These are phyloP conservation scores for Russula ochroleuca DNA, from an alignment of 768 basidiomycete genomes.

Conservation along the genomic window DNA sequence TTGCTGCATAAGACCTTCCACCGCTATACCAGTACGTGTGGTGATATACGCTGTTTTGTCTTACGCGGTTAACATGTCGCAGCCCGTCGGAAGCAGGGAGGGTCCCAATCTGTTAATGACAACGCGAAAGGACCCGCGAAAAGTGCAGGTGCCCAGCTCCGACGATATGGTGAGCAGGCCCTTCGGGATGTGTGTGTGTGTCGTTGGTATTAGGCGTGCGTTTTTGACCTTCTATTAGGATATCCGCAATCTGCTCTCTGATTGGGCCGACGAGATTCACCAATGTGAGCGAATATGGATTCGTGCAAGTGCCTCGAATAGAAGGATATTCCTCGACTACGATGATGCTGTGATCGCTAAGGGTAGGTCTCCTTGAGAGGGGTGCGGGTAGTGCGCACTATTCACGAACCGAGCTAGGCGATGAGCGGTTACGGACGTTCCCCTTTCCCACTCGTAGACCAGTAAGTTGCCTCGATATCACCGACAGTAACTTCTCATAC, in stretches of 20 bases:
- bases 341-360: slow-evolving; percentile 73
- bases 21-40: slow-evolving; percentile 86
- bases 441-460: slow-evolving; percentile 96
- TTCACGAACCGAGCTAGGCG: slow-evolving; percentile 37
- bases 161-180: slow-evolving; percentile 93
- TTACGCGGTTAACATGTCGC: background rate
- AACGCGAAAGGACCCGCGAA: slow-evolving; percentile 89
- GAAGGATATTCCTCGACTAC: slow-evolving; percentile 86
- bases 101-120: slow-evolving; percentile 88
- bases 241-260: slow-evolving; percentile 73
- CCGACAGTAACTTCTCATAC: slow-evolving; percentile 1
- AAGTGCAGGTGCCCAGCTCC: slow-evolving; percentile 88
- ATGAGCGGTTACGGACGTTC: slow-evolving; percentile 80
- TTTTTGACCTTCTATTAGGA: slow-evolving; percentile 49
- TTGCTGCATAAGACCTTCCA: slow-evolving; percentile 94
- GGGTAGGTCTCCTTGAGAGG: slow-evolving; percentile 33
- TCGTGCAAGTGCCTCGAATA: slow-evolving; percentile 81
- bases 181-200: slow-evolving; percentile 71
- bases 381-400: background rate
- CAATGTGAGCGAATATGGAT: slow-evolving; percentile 91
- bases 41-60: background rate
- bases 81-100: slow-evolving; percentile 98
- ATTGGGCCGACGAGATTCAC: slow-evolving; percentile 85
- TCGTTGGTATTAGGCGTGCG: background rate
- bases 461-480: slow-evolving; percentile 45